Percentiles rank a stretch among this genome's conserved stretches.
Evolutionary conservation across 2,329 filamentous ascomycete genomes (phyloP).

Genomic region (Aspergillus sp.): DNA sequence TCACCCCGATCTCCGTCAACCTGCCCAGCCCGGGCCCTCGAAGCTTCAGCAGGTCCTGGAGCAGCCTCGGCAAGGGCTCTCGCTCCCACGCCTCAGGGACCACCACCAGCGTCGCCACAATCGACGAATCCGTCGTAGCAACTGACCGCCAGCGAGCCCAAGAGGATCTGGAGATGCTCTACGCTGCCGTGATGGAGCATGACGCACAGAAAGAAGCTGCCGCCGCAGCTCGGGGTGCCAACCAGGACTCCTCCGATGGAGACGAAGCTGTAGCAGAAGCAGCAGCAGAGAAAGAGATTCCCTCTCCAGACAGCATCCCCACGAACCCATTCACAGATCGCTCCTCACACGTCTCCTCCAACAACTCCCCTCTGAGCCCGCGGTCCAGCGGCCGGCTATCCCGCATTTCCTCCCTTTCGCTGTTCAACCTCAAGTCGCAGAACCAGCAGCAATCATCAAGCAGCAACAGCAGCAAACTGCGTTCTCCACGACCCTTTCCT

Average conservation of each 20-base stretch:
- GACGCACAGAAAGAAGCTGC: slow-evolving; percentile 57
- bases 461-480: slow-evolving; percentile 44
- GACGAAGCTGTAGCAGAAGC: neutral
- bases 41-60: slow-evolving; percentile 40
- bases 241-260: slow-evolving; percentile 15
- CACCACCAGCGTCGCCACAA: slow-evolving; percentile 66
- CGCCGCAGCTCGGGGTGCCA: slow-evolving; percentile 8
- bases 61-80: slow-evolving; percentile 34
- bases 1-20: slow-evolving; percentile 31
- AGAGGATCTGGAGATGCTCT: slow-evolving; percentile 84
- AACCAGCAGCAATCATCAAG: slow-evolving; percentile 27
- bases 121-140: slow-evolving; percentile 75
- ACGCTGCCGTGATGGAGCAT: slow-evolving; percentile 88
- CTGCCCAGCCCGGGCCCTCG: slow-evolving; percentile 37
- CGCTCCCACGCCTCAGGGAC: slow-evolving; percentile 49
- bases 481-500: slow-evolving; percentile 40
- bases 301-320: slow-evolving; percentile 27
- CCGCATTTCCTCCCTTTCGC: slow-evolving; percentile 42
- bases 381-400: slow-evolving; percentile 40
- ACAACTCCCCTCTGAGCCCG: slow-evolving; percentile 24
- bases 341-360: slow-evolving; percentile 14
- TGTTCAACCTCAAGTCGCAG: slow-evolving; percentile 36
- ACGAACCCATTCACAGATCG: slow-evolving; percentile 34
- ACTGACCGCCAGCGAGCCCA: slow-evolving; percentile 74
- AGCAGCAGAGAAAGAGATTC: slow-evolving; percentile 16